Conservation (phyloP, 1,284 basidiomycete genomes). For the Heterobasidion parviporum region DNA sequence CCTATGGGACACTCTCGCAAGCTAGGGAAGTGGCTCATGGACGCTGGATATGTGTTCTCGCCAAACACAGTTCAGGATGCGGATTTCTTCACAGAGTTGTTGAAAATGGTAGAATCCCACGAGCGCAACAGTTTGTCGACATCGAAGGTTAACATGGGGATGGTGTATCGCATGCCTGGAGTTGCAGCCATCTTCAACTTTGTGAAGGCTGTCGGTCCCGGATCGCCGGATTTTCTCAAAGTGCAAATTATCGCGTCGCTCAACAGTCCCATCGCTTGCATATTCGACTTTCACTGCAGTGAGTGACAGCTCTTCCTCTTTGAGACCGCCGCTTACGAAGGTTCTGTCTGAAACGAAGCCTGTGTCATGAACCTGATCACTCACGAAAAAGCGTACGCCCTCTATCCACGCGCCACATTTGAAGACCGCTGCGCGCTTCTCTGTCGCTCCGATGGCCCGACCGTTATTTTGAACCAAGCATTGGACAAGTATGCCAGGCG, state of each 20-base stretch:
- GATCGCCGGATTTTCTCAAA: conserved; percentile 10
- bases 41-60: not conserved
- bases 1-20: conserved; percentile 11
- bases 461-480: conserved; percentile 1
- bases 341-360: conserved; percentile 18
- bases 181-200: no score
- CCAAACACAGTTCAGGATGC: not conserved
- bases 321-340: not conserved
- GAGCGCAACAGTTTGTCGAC: not conserved
- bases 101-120: not conserved
- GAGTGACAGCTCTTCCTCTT: conserved; percentile 10
- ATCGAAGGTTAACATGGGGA: conserved; percentile 4
- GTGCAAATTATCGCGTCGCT: conserved; percentile 27
- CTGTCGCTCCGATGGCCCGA: conserved; percentile 1
- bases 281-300: conserved; percentile 39
- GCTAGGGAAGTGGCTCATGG: not conserved
- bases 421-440: conserved; percentile 11
- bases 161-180: conserved; percentile 6
- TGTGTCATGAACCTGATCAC: conserved; percentile 38
- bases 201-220: no score
- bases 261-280: conserved; percentile 21
- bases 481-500: conserved; percentile 19
- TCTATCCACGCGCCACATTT: conserved; percentile 27
- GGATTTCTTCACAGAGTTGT: not conserved
- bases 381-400: conserved; percentile 21